Evolutionary conservation across 305 asterid genomes (phyloP).

Genomic region (Fraxinus platypoda): DNA sequence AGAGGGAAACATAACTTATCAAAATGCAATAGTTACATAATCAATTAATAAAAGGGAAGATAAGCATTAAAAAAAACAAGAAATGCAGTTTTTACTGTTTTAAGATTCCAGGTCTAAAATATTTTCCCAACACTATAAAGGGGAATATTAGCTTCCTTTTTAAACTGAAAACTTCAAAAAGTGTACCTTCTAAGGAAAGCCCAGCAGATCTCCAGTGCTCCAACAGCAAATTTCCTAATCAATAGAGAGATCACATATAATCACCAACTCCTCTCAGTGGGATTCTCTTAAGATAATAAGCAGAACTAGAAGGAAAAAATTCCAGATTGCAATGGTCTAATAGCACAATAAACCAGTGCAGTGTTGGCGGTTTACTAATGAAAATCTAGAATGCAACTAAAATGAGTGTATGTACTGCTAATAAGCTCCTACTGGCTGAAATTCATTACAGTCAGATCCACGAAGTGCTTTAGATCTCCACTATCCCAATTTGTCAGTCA

Average conservation of each 20-base stretch:
- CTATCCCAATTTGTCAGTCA: neutral
- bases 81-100: neutral
- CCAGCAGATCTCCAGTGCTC: constrained; percentile 75
- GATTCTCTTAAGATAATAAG: neutral
- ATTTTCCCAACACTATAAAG: neutral
- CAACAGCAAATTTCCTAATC: constrained; percentile 72
- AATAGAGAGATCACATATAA: constrained; percentile 17
- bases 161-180: constrained; percentile 1
- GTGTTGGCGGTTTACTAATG: neutral
- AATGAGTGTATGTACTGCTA: neutral
- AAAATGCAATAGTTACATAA: neutral
- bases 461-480: neutral
- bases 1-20: neutral
- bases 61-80: neutral
- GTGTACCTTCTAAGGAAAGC: constrained; percentile 68
- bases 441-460: neutral
- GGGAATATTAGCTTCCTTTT: neutral
- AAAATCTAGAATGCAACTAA: neutral
- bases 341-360: neutral
- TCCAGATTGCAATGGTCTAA: neutral
- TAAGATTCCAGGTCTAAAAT: neutral
- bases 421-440: neutral
- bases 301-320: neutral
- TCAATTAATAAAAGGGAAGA: constrained; percentile 7
- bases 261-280: constrained; percentile 15